Percentiles rank a stretch among this genome's conserved stretches.
Evolutionary conservation across 805 yeast species (phyloP).

Genomic region (Wilhelminamyces savonicus): DNA sequence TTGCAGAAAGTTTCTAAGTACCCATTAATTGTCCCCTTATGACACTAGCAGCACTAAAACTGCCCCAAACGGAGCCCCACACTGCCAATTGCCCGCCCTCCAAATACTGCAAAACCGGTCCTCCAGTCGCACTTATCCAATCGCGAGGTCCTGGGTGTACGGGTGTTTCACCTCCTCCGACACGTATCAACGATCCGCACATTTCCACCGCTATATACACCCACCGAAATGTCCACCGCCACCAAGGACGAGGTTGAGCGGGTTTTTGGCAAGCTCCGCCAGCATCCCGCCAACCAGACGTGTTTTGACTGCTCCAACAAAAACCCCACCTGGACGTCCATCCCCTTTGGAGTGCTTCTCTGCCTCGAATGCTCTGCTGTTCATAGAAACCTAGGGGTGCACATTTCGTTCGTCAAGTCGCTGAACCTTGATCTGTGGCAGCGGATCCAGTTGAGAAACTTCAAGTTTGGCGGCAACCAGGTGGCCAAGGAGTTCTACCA

Average conservation of each 20-base stretch:
- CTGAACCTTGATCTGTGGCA: constrained; percentile 93
- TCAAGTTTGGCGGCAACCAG: constrained; percentile 92
- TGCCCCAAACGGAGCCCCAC: no score
- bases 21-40: no score
- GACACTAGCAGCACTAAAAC: no score
- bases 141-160: no score
- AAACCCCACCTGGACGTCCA: constrained; percentile 98
- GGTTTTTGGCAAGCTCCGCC: constrained; percentile 57
- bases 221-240: constrained; percentile 32
- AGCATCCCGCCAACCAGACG: constrained; percentile 67
- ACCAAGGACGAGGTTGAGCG: constrained; percentile 62
- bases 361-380: constrained; percentile 95
- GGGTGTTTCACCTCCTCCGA: no score
- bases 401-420: constrained; percentile 90
- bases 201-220: no score
- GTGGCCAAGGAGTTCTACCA: constrained; percentile 75
- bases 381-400: constrained; percentile 94
- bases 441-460: constrained; percentile 78
- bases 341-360: constrained; percentile 87
- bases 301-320: constrained; percentile 94
- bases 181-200: no score
- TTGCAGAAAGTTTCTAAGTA: no score
- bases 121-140: no score
- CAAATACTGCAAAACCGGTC: no score
- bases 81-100: no score